phyloP scores from a whole-genome alignment of 2,329 filamentous ascomycete species.

The Lasiodiplodia citricola region DNA sequence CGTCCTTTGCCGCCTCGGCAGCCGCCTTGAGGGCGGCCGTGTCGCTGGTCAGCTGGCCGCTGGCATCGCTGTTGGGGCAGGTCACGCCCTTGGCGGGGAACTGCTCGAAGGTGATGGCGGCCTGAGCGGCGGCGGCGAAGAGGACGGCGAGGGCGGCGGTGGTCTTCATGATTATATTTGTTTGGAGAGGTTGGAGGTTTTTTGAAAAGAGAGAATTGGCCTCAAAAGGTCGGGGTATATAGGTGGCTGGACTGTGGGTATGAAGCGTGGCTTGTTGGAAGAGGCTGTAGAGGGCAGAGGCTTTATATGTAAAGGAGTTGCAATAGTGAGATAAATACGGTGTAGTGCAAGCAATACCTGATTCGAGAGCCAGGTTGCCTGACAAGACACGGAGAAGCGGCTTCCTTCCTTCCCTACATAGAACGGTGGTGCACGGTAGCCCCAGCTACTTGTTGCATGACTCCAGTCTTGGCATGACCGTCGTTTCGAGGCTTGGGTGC shows the following conservation, averaged over 20 bases:
- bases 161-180: background rate
- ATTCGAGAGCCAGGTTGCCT: background rate
- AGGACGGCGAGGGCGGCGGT: background rate
- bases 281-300: background rate
- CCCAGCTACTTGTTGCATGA: background rate
- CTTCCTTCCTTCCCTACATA: background rate
- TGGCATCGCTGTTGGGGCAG: constrained; percentile 5
- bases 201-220: background rate
- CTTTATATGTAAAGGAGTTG: background rate
- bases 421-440: background rate
- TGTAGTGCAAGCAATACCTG: background rate
- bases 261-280: background rate
- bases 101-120: background rate
- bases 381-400: background rate
- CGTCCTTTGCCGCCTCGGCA: background rate
- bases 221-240: background rate
- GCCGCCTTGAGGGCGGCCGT: background rate
- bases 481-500: background rate
- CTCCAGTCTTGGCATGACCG: background rate
- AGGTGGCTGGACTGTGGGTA: background rate
- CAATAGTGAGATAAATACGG: background rate
- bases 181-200: background rate
- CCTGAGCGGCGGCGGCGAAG: background rate
- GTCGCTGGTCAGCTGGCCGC: background rate
- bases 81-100: constrained; percentile 1